Evolutionary conservation across 306 rosid species (phyloP).

Genomic region (Hippophae tibetana): DNA sequence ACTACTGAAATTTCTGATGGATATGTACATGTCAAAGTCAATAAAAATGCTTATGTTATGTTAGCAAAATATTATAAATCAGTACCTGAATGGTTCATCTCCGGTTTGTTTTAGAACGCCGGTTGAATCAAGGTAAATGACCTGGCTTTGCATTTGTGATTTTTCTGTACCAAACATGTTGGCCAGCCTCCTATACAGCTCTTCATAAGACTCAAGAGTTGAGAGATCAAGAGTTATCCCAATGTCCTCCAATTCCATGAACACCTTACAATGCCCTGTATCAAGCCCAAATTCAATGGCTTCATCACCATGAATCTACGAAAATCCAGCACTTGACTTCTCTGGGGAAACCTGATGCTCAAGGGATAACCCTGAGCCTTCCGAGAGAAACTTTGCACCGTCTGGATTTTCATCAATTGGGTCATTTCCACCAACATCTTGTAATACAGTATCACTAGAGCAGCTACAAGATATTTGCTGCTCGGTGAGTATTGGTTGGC

Average conservation of each 20-base stretch:
- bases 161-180: slow-evolving; percentile 80
- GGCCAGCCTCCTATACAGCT: slow-evolving; percentile 57
- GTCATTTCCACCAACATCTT: slow-evolving; percentile 20
- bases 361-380: slow-evolving; percentile 35
- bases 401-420: slow-evolving; percentile 24
- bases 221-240: slow-evolving; percentile 78
- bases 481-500: slow-evolving; percentile 89
- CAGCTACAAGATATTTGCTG: slow-evolving; percentile 60
- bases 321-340: slow-evolving; percentile 41
- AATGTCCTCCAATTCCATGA: slow-evolving; percentile 86
- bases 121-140: slow-evolving; percentile 62
- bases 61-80: background rate
- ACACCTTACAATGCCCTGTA: slow-evolving; percentile 85
- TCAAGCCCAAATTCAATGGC: slow-evolving; percentile 41
- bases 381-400: slow-evolving; percentile 32
- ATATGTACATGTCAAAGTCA: slow-evolving; percentile 4
- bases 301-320: slow-evolving; percentile 35
- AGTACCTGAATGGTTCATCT: slow-evolving; percentile 81
- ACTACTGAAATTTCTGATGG: background rate
- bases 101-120: slow-evolving; percentile 77
- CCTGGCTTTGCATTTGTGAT: slow-evolving; percentile 52
- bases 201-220: slow-evolving; percentile 63
- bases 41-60: background rate
- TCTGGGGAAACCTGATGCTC: slow-evolving; percentile 32
- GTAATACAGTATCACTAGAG: slow-evolving; percentile 34